Evolutionary conservation across 2,329 filamentous ascomycete species (phyloP).

Genomic region (Sphaerostilbella broomeana): DNA sequence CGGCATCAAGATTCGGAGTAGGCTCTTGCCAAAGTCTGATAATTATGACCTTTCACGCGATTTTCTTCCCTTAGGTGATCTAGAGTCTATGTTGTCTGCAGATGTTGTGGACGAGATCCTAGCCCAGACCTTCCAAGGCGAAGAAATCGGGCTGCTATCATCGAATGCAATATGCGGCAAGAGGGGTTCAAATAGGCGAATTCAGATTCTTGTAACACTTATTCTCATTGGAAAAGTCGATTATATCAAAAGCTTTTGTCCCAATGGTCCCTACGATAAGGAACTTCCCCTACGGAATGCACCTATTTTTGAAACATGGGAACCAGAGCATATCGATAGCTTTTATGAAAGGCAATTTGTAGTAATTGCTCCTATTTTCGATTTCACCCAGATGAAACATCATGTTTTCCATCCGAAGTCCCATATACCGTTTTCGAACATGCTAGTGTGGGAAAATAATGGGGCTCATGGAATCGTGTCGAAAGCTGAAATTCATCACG

Average conservation of each 20-base stretch:
- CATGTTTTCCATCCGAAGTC: neutral
- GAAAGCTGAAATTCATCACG: neutral
- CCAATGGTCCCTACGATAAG: neutral
- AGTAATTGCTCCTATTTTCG: neutral
- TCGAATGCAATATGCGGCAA: too few relatives aligned
- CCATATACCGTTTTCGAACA: neutral
- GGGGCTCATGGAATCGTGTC: neutral
- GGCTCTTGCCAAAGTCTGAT: neutral
- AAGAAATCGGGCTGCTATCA: too few relatives aligned
- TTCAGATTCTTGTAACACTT: neutral
- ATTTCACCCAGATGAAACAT: neutral
- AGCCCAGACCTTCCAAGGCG: too few relatives aligned
- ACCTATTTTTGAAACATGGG: neutral
- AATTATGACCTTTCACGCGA: neutral
- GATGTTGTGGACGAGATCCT: too few relatives aligned
- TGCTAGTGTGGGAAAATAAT: neutral
- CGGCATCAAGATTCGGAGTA: neutral
- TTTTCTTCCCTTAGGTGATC: neutral
- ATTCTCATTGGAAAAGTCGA: neutral
- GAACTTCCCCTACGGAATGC: neutral
- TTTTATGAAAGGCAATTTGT: neutral
- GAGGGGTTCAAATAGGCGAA: neutral
- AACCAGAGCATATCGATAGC: neutral
- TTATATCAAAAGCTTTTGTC: neutral
- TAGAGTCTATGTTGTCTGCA: neutral